Conservation (phyloP, 805 yeast genomes). For the Candida chilensis region DNA sequence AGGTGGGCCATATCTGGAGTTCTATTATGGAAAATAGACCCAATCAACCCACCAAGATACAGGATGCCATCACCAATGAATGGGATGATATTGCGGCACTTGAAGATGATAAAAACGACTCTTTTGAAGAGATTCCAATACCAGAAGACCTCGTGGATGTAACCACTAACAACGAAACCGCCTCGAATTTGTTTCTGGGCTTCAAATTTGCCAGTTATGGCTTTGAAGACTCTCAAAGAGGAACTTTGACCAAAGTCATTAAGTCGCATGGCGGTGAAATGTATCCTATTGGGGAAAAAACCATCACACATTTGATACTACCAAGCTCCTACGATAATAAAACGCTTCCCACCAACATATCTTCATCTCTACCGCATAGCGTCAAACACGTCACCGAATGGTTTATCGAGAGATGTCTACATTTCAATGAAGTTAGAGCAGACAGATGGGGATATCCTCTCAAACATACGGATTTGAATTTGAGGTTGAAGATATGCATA, state of each 20-base stretch:
- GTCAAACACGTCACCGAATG: conserved; percentile 58
- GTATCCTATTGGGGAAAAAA: conserved; percentile 9
- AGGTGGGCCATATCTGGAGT: conserved; percentile 28
- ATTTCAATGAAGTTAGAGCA: conserved; percentile 33
- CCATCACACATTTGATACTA: conserved; percentile 20
- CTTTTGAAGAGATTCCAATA: too few relatives aligned
- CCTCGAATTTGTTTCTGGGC: conserved; percentile 25
- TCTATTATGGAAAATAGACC: conserved; percentile 29
- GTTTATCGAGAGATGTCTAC: conserved; percentile 69
- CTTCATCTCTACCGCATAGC: conserved; percentile 7
- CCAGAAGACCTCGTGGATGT: neutral
- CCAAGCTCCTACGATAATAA: conserved; percentile 16
- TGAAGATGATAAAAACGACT: neutral
- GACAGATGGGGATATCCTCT: conserved; percentile 65
- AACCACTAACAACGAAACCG: conserved; percentile 2
- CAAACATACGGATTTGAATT: conserved; percentile 8
- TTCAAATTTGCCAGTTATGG: conserved; percentile 31
- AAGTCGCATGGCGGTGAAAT: conserved; percentile 34
- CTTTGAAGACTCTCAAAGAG: conserved; percentile 25
- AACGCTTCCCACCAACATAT: conserved; percentile 10
- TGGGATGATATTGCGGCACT: too few relatives aligned
- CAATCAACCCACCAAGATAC: neutral
- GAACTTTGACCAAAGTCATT: conserved; percentile 30
- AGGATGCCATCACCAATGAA: too few relatives aligned
- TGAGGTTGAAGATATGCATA: conserved; percentile 31